phyloP scores from a whole-genome alignment of 202 grass and related monocot species.

The Zizania palustris region DNA sequence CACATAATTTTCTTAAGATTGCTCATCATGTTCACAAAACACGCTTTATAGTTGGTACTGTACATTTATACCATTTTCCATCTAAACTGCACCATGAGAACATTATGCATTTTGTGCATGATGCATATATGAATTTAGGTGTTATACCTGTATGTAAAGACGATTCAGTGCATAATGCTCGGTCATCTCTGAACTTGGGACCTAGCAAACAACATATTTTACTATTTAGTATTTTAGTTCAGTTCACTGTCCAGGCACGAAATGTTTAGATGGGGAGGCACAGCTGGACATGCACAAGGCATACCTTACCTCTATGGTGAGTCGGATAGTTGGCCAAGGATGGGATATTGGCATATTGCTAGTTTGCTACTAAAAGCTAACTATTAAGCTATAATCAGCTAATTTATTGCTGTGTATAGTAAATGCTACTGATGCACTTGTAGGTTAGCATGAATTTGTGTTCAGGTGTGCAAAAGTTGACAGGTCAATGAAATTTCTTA shows the following conservation, averaged over 20 bases:
- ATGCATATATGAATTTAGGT: conserved; percentile 8
- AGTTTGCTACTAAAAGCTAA: not conserved
- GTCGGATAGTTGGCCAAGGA: not conserved
- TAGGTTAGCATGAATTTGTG: not conserved
- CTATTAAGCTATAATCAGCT: not conserved
- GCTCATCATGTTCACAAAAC: conserved; percentile 5
- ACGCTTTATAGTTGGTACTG: conserved; percentile 2
- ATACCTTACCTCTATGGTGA: too few species aligned
- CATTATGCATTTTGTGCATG: conserved; percentile 31
- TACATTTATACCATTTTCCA: conserved; percentile 12
- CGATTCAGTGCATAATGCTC: not conserved
- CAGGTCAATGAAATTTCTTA: conserved; percentile 12
- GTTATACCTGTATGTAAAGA: not conserved
- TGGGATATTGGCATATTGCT: not conserved
- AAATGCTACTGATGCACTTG: conserved; percentile 23
- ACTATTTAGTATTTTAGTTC: not conserved
- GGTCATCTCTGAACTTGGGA: conserved; percentile 25
- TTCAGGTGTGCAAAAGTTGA: conserved; percentile 9
- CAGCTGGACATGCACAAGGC: too few species aligned
- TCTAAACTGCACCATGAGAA: conserved; percentile 33
- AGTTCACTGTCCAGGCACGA: not conserved
- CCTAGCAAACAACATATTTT: not conserved
- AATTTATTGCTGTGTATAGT: conserved; percentile 16
- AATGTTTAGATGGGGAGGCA: not conserved
- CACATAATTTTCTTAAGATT: not conserved